Percentiles rank a stretch among this genome's conserved stretches.
Conservation (phyloP, 176 grass and related monocot genomes). For the Phyllostachys edulis region DNA sequence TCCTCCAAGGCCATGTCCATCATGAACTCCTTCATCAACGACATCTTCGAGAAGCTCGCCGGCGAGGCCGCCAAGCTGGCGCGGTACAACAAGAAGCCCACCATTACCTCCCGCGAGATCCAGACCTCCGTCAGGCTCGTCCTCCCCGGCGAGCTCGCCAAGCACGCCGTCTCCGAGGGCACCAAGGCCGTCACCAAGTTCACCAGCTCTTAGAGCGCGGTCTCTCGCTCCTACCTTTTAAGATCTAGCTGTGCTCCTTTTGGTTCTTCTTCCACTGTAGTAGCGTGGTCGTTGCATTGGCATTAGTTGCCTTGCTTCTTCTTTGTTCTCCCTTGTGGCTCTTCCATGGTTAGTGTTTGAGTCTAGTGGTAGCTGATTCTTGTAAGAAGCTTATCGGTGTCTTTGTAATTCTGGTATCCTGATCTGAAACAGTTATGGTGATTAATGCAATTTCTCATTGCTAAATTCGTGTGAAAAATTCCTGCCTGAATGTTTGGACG, state of each 20-base stretch:
- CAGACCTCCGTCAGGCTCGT: constrained; percentile 54
- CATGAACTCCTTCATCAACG: constrained; percentile 70
- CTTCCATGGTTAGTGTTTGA: background rate
- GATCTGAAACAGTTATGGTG: background rate
- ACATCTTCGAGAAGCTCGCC: constrained; percentile 87
- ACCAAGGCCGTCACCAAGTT: constrained; percentile 77
- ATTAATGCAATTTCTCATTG: background rate
- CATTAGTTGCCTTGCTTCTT: background rate
- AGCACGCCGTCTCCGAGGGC: constrained; percentile 68
- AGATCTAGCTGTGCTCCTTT: background rate
- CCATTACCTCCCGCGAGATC: constrained; percentile 68
- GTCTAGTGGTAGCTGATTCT: background rate
- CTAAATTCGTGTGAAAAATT: background rate
- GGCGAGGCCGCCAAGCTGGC: constrained; percentile 42
- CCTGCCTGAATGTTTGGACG: background rate
- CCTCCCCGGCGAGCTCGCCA: constrained; percentile 62
- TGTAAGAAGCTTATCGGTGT: background rate
- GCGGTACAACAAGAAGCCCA: constrained; percentile 62
- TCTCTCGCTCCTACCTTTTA: background rate
- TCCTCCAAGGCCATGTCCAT: too few species aligned
- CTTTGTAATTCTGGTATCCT: background rate
- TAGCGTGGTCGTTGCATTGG: background rate
- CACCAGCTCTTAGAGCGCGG: constrained; percentile 24
- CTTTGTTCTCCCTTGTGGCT: background rate
- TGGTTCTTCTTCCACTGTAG: too few species aligned